Percentiles rank a stretch among this genome's conserved stretches.
phyloP scores from a whole-genome alignment of 2,329 filamentous ascomycete genomes.

The Claviceps fusiformis region DNA sequence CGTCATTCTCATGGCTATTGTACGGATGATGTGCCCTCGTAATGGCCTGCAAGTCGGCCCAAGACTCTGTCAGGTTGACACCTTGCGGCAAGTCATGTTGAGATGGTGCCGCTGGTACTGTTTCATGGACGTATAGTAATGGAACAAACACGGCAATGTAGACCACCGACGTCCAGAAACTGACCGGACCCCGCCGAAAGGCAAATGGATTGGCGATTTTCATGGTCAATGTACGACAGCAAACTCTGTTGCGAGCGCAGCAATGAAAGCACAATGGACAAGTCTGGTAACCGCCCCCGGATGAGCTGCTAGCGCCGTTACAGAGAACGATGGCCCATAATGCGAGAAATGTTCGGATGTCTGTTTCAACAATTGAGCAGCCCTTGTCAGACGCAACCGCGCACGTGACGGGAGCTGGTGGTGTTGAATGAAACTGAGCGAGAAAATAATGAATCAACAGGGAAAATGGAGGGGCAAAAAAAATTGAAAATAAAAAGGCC shows the following conservation, averaged over 20 bases:
- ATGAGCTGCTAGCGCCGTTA: neutral
- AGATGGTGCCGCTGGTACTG: conserved; percentile 53
- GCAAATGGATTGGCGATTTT: conserved; percentile 44
- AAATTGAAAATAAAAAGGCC: neutral
- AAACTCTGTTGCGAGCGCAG: neutral
- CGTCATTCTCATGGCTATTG: conserved; percentile 73
- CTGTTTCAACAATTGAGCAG: neutral
- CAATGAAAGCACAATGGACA: neutral
- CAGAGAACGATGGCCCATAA: neutral
- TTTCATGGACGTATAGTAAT: conserved; percentile 60
- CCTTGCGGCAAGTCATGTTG: conserved; percentile 37
- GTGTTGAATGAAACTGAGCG: neutral
- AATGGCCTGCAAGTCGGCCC: conserved; percentile 66
- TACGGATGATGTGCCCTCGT: conserved; percentile 73
- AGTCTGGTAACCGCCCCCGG: neutral
- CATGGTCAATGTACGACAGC: conserved; percentile 11
- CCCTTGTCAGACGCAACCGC: neutral
- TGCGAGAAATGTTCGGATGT: neutral
- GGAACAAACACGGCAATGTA: conserved; percentile 69
- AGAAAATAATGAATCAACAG: neutral
- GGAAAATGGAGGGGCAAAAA: neutral
- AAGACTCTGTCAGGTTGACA: conserved; percentile 73
- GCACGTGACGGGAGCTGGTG: neutral
- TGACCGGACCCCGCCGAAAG: conserved; percentile 72
- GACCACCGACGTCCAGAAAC: conserved; percentile 59